Evolutionary conservation across 441 rosid genomes (phyloP), one percentile per base, ranked within the genome.

Genomic region (Brassica balearica): DNA sequence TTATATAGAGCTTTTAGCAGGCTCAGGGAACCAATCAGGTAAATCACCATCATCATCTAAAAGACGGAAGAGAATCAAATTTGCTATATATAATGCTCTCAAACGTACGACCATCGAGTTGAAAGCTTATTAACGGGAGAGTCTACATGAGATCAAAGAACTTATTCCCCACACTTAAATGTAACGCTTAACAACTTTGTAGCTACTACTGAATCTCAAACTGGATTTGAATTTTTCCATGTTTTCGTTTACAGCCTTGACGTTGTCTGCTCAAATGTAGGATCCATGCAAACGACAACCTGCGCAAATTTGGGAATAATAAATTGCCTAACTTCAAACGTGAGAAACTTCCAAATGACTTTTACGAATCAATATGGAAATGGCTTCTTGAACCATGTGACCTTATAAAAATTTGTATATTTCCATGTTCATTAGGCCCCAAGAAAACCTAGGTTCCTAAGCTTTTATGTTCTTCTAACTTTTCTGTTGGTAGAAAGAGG

Each of bases 231-330:
- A 32, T 27, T 77, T 46, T 8, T 60, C 5, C 5, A 9, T 69
- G 27, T 20, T 48, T 15, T 69, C 32, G 55, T 67, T 76, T 48
- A 81, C 43, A 81, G 77, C 67, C 51, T 72, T 64, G 84, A 63
- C 72, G 73, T 84, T 71, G 85, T 86, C 75, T 85, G 86, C 60
- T 82, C 85, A 77, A 84, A 88, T 6, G 83, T 72, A 41, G 97
- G 91, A 85, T 93, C 97, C 2, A 95, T 81, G 86, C 97, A 90
- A 53, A 95, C 93, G 3, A 93, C 88, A 51, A 96, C 98, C 99
- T 95, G 85, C 69, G 68, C 9, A 23, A 25, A 5, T 4, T 70
- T 56, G 32, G 6, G 32, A 15, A 64, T 43, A 32, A 10, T 38
- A 38, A 3, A 67, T 10, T 5, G 17, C 19, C 19, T 2, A 19